A percentile compares a stretch with the other conserved stretches of the same genome.
These are phyloP conservation scores for Sideroxylon spinosum DNA, from an alignment of 179 eudicot species.

Conservation along the genomic window DNA sequence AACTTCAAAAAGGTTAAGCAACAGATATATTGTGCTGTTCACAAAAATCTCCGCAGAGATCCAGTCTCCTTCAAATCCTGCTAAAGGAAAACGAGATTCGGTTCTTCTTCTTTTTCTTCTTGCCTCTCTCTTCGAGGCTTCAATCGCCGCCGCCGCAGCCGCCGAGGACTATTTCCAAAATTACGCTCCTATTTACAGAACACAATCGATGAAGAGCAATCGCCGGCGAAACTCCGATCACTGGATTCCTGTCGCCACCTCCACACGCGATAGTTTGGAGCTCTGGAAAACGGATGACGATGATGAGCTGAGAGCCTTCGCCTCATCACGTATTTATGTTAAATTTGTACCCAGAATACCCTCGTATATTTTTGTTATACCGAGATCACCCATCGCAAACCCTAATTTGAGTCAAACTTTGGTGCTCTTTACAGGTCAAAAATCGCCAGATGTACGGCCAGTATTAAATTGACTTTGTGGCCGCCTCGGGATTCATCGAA, in stretches of 20 bases:
- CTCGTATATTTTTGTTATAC: not conserved
- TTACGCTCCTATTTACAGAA: not conserved
- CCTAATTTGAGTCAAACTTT: conserved; percentile 9
- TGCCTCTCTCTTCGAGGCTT: not conserved
- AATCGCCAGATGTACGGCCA: not conserved
- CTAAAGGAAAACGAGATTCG: conserved; percentile 8
- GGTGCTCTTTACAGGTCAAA: not conserved
- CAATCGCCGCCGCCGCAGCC: not conserved
- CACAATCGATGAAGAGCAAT: not conserved
- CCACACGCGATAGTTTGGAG: not conserved
- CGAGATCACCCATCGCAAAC: conserved; percentile 5
- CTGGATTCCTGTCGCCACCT: not conserved
- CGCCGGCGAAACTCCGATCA: not conserved
- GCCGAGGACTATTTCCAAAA: too few relatives aligned
- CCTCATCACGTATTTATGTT: conserved; percentile 27
- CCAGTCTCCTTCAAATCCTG: conserved; percentile 21
- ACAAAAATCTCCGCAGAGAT: not conserved
- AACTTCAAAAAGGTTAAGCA: conserved; percentile 8
- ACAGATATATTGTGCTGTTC: not conserved
- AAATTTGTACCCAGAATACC: conserved; percentile 19
- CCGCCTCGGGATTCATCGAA: not conserved
- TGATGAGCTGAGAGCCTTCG: not conserved
- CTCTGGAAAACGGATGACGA: not conserved
- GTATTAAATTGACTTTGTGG: not conserved
- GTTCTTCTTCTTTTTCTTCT: conserved; percentile 7